Base-by-base conservation (phyloP, 2,329 filamentous ascomycete genomes). In the Fusarium coffeatum region DNA sequence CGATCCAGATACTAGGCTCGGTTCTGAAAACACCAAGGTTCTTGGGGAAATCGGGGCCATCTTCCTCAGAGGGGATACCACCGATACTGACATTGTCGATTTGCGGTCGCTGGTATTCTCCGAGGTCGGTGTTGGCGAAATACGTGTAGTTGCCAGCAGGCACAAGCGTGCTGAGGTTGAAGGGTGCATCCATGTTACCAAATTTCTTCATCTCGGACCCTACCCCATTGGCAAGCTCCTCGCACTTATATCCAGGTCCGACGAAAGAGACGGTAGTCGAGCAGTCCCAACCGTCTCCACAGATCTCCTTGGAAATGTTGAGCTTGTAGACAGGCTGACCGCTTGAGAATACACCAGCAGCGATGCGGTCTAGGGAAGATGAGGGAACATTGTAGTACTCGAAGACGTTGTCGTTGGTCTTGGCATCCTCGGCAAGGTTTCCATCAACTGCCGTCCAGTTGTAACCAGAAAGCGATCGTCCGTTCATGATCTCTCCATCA, bases 221-320 rank as follows among this genome's bases (percentile, higher is more conserved):
- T 0, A 48, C 51, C 2, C 55, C 55, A 0, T 50, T 32, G 0
- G 72, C 57, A 20, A 74, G 53, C 23, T 74, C 49, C 16, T 74
- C n/a, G 11, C 72, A 74, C 15, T 70, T 55, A 2, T 74, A 74
- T 45, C 69, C 72, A 3, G 72, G 72, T 1, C 54, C 72, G 0
- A 74, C 45, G 15, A 74, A 74, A 6, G 71, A 37, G 11, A 74
- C 49, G 0, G 61, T 74, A 3, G 69, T 72, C 0, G 69, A 70
- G 8, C 72, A 74, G n/a, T 74, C 68, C 72, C 72, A 74, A 1
- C 56, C 68, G 0, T 56, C 16, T 2, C 72, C 72, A 4, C 72
- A 74, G 0, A 74, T 56, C 0, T 74, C 62, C 0, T 40, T 12
- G 0, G 65, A 54, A 0, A 68, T 64, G 2, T 72, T 60, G 1